These are phyloP conservation scores for Sphaerulina vaccinii DNA, from an alignment of 2,329 filamentous ascomycete genomes.

Conservation along the genomic window DNA sequence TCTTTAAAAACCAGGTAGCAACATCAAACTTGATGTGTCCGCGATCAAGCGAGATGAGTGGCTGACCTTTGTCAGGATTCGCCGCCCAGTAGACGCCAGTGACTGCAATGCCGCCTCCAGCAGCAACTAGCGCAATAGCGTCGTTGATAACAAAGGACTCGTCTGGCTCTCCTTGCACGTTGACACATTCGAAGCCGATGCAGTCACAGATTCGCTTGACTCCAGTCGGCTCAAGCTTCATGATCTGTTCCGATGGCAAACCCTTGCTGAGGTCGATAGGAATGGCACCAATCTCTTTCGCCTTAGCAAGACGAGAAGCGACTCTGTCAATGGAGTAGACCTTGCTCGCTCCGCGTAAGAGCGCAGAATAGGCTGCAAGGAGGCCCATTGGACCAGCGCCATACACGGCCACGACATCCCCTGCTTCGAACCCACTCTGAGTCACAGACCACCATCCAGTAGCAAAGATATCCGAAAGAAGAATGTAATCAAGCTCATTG, in stretches of 20 bases:
- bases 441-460: slow-evolving; percentile 8
- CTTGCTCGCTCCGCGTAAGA: slow-evolving; percentile 58
- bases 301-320: slow-evolving; percentile 56
- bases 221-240: slow-evolving; percentile 57
- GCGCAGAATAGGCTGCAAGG: slow-evolving; percentile 63
- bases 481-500: slow-evolving; percentile 3
- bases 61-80: too few relatives aligned
- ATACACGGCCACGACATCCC: slow-evolving; percentile 5
- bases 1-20: too few relatives aligned
- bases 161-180: too few relatives aligned
- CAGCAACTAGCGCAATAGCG: slow-evolving; percentile 7
- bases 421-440: not conserved
- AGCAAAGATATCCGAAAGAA: slow-evolving; percentile 5
- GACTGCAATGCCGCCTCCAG: slow-evolving; percentile 12
- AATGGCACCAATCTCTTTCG: slow-evolving; percentile 60
- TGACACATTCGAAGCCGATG: slow-evolving; percentile 57
- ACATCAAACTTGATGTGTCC: too few relatives aligned
- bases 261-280: slow-evolving; percentile 60
- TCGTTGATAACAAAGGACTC: slow-evolving; percentile 16
- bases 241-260: slow-evolving; percentile 60
- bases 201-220: slow-evolving; percentile 64
- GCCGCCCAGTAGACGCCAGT: slow-evolving; percentile 16
- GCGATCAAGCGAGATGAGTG: too few relatives aligned
- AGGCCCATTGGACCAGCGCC: slow-evolving; percentile 58
- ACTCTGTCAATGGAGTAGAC: slow-evolving; percentile 65